Evolutionary conservation across 306 rosid genomes (phyloP).

Genomic region (Ziziphus jujuba): DNA sequence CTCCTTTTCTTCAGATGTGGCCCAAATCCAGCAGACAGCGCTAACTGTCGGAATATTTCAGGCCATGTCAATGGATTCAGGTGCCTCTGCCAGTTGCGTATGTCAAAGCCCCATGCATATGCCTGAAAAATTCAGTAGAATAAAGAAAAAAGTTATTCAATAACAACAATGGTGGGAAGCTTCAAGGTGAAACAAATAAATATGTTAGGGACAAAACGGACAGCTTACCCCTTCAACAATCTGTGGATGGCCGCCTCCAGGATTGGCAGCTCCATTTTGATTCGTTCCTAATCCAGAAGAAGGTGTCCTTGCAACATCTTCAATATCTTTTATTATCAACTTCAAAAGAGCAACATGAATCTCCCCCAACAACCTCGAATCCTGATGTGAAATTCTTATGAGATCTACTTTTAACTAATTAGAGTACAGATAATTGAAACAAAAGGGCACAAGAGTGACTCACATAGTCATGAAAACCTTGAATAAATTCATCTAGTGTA

Average conservation of each 20-base stretch:
- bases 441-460: conserved; percentile 35
- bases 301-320: conserved; percentile 98
- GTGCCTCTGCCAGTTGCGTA: conserved; percentile 93
- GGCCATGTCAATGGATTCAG: conserved; percentile 94
- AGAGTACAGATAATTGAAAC: conserved; percentile 22
- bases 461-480: conserved; percentile 94
- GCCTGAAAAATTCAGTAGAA: conserved; percentile 52
- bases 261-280: conserved; percentile 90
- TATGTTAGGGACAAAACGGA: not conserved
- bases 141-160: conserved; percentile 17
- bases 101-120: conserved; percentile 98
- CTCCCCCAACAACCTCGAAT: conserved; percentile 94
- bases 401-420: conserved; percentile 20
- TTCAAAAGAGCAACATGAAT: conserved; percentile 85
- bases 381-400: conserved; percentile 54
- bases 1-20: conserved; percentile 83
- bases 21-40: conserved; percentile 92
- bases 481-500: conserved; percentile 93
- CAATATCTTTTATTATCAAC: conserved; percentile 89
- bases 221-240: conserved; percentile 93
- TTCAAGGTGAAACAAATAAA: not conserved
- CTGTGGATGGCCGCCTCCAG: conserved; percentile 97
- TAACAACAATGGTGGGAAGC: not conserved
- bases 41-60: conserved; percentile 88
- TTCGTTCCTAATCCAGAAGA: conserved; percentile 75